A percentile compares a stretch with the other conserved stretches of the same genome.
Conservation (phyloP, 2,329 filamentous ascomycete species). For the Sclerotinia glacialis region DNA sequence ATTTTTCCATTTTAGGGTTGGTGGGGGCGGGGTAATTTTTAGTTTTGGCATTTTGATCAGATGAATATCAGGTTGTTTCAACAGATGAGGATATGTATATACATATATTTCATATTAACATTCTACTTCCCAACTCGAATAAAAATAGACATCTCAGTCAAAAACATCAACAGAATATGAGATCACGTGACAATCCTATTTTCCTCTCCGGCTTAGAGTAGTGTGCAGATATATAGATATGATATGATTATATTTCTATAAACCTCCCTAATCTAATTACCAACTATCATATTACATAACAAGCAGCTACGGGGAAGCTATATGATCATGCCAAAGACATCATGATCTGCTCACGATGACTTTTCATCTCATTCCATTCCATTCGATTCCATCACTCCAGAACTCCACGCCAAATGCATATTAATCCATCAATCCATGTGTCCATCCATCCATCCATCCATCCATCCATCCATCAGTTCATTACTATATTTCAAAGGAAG, state of each 20-base stretch:
- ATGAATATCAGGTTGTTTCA: no score
- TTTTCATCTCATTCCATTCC: background rate
- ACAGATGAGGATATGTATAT: no score
- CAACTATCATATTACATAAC: background rate
- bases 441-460: no score
- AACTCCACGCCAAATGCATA: conserved; percentile 17
- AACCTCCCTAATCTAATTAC: background rate
- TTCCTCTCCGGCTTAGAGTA: no score
- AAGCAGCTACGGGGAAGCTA: background rate
- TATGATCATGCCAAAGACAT: background rate
- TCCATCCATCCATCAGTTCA: background rate
- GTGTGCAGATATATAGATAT: no score
- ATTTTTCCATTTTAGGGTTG: background rate
- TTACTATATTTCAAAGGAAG: background rate
- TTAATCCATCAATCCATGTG: background rate
- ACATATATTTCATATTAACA: no score
- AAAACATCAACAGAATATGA: no score
- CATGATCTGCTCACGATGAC: background rate
- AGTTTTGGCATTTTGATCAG: background rate
- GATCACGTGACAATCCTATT: no score
- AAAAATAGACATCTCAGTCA: no score
- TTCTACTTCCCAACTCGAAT: no score
- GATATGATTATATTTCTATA: no score
- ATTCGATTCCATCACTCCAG: background rate
- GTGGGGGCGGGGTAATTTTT: conserved; percentile 1